Conservation (phyloP, 2,329 filamentous ascomycete genomes). For the Colletotrichum sp. region DNA sequence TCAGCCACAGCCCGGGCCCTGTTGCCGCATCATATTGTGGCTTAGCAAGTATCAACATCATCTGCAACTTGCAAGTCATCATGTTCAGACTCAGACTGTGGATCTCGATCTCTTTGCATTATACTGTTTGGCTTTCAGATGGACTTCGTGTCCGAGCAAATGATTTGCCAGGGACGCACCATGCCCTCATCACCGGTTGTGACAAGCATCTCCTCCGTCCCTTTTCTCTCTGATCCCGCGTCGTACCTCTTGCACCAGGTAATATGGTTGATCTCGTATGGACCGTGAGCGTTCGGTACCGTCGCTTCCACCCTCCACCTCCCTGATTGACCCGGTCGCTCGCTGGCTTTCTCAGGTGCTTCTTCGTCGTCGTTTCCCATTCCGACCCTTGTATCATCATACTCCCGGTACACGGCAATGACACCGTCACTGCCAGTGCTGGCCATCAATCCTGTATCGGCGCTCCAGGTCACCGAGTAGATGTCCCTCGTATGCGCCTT, state of each 20-base stretch:
- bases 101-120: neutral
- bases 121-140: neutral
- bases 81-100: neutral
- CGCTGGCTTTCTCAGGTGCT: conserved; percentile 8
- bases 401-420: conserved; percentile 79
- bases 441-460: conserved; percentile 76
- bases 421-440: conserved; percentile 88
- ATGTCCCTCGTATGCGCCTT: conserved; percentile 78
- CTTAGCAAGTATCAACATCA: neutral
- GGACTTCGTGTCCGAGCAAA: conserved; percentile 19
- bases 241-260: conserved; percentile 86
- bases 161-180: conserved; percentile 80
- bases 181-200: conserved; percentile 93
- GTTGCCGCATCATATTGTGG: neutral
- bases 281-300: conserved; percentile 80
- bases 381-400: conserved; percentile 11
- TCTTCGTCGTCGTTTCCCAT: conserved; percentile 23
- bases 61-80: neutral
- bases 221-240: conserved; percentile 56
- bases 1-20: neutral
- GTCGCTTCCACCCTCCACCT: conserved; percentile 76
- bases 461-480: conserved; percentile 87
- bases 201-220: conserved; percentile 81
- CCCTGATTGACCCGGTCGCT: neutral
- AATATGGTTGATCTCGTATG: conserved; percentile 93